Conservation (phyloP, 2,329 filamentous ascomycete species). For the Hymenoscyphus repandus region DNA sequence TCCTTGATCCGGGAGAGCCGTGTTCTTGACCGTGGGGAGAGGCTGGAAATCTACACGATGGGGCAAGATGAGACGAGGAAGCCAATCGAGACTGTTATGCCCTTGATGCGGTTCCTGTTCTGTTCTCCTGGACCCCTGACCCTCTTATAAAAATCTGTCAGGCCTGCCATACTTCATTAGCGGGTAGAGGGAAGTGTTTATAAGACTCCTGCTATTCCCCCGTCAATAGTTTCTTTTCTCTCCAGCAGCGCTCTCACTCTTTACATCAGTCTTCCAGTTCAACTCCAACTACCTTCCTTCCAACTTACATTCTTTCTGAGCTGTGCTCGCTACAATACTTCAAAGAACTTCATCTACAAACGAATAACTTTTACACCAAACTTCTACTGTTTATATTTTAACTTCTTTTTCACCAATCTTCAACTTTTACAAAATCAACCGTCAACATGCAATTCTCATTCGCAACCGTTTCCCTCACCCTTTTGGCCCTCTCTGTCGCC, state of each 20-base stretch:
- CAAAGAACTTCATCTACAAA: conserved; percentile 3
- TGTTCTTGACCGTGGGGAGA: no score
- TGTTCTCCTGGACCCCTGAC: no score
- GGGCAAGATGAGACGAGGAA: conserved; percentile 19
- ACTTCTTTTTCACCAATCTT: no score
- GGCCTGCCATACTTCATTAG: neutral
- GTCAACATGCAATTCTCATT: conserved; percentile 34
- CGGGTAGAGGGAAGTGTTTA: conserved; percentile 3
- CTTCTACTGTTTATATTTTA: conserved; percentile 21
- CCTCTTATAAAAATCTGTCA: no score
- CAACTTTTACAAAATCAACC: conserved; percentile 7
- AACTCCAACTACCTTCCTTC: conserved; percentile 6
- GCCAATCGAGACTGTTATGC: conserved; percentile 19
- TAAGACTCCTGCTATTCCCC: conserved; percentile 10
- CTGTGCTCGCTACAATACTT: conserved; percentile 25
- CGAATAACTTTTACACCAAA: neutral
- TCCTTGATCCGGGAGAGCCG: no score
- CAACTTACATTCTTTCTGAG: conserved; percentile 18
- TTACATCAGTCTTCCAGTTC: conserved; percentile 10
- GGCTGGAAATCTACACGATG: neutral
- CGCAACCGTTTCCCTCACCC: conserved; percentile 23
- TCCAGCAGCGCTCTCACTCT: conserved; percentile 20
- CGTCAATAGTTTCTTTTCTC: conserved; percentile 11
- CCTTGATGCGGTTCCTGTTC: no score
- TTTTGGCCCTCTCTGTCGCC: conserved; percentile 26